Evolutionary conservation across 805 yeast genomes (phyloP).

Genomic region (Metahyphopichia silvanorum): DNA sequence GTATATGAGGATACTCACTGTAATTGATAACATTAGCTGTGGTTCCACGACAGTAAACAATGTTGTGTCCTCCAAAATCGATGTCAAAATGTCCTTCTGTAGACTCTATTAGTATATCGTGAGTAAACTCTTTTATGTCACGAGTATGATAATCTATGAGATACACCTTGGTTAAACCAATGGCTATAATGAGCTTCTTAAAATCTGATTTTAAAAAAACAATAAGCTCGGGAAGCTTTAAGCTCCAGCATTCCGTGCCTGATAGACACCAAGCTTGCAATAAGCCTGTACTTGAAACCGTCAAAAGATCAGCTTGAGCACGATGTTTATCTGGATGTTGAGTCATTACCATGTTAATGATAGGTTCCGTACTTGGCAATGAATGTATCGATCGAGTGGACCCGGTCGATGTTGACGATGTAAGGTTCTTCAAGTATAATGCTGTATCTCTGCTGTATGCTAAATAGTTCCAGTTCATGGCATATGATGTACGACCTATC

Average conservation of each 20-base stretch:
- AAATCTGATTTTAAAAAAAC: constrained; percentile 25
- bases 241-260: constrained; percentile 11
- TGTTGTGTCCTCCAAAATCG: constrained; percentile 30
- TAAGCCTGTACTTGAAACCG: constrained; percentile 20
- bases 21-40: constrained; percentile 23
- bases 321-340: constrained; percentile 19
- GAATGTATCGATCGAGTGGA: no score
- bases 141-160: constrained; percentile 15
- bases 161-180: constrained; percentile 12
- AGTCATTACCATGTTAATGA: constrained; percentile 17
- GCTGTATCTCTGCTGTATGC: constrained; percentile 27
- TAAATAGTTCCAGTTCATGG: constrained; percentile 31
- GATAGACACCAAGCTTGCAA: constrained; percentile 23
- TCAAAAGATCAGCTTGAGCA: constrained; percentile 21
- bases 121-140: constrained; percentile 6
- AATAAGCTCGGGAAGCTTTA: constrained; percentile 10
- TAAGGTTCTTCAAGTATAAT: constrained; percentile 29
- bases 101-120: constrained; percentile 11
- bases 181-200: constrained; percentile 15
- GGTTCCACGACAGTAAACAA: constrained; percentile 18
- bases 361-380: constrained; percentile 9
- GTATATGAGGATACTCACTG: constrained; percentile 4
- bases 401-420: constrained; percentile 27
- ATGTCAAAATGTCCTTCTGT: constrained; percentile 17
- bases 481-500: constrained; percentile 14